Conservation (phyloP, 331 rosid species). For the Spiraea crenata region DNA sequence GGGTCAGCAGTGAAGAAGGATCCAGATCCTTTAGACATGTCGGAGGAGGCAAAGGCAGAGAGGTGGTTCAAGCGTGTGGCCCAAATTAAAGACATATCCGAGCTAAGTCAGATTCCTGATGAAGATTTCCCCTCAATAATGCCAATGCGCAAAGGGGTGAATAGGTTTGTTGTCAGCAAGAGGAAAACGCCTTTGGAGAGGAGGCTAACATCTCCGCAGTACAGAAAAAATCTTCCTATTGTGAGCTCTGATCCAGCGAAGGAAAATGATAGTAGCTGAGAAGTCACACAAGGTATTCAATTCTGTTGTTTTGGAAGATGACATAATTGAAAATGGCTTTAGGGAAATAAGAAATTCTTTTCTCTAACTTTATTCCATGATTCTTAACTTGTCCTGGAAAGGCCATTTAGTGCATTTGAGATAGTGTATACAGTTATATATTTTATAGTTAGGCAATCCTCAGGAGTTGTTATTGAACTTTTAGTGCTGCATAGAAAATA, state of each 20-base stretch:
- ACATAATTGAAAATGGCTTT: background rate
- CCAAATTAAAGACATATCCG: conserved; percentile 92
- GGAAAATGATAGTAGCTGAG: conserved; percentile 58
- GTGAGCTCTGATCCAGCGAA: conserved; percentile 69
- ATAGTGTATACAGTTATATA: too few relatives aligned
- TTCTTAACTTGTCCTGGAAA: background rate
- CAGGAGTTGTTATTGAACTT: too few relatives aligned
- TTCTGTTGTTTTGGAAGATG: conserved; percentile 1
- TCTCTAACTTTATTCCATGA: background rate
- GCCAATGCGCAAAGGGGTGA: conserved; percentile 99
- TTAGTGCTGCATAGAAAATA: too few relatives aligned
- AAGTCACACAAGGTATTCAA: background rate
- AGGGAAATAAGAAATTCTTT: background rate
- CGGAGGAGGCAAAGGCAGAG: conserved; percentile 98
- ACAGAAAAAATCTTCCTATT: conserved; percentile 75
- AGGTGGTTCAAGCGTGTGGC: conserved; percentile 97
- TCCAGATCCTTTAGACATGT: conserved; percentile 91
- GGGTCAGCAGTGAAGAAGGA: conserved; percentile 97
- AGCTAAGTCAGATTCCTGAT: conserved; percentile 93
- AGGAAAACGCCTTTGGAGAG: conserved; percentile 94
- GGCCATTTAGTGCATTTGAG: too few relatives aligned
- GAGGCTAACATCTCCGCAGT: conserved; percentile 90
- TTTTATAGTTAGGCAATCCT: too few relatives aligned
- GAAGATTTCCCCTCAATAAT: conserved; percentile 98
- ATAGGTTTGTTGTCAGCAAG: conserved; percentile 96